phyloP scores from a whole-genome alignment of 1,139 yeast species.

The Blastobotrys capitulatus region DNA sequence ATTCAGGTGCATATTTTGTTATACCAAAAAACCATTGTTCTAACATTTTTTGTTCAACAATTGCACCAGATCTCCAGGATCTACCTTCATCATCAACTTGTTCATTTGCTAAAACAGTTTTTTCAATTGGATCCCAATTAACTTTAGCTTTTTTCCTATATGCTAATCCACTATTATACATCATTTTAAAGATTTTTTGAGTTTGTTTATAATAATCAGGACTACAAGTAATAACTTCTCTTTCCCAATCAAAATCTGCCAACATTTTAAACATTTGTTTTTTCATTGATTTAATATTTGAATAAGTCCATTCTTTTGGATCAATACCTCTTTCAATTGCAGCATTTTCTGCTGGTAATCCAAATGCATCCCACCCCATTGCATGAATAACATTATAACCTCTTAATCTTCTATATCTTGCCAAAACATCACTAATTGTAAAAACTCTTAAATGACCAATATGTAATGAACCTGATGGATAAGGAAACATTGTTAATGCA shows the following conservation, averaged over 20 bases:
- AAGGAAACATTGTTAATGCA: conserved; percentile 87
- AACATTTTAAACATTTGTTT: conserved; percentile 70
- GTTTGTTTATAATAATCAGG: conserved; percentile 92
- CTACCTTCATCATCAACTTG: conserved; percentile 88
- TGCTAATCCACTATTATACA: conserved; percentile 73
- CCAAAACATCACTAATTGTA: conserved; percentile 79
- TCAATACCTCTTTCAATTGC: conserved; percentile 80
- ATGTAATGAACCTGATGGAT: conserved; percentile 88
- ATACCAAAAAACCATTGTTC: conserved; percentile 94
- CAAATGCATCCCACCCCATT: conserved; percentile 99
- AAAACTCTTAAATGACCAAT: conserved; percentile 93
- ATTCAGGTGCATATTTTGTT: conserved; percentile 66
- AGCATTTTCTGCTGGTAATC: conserved; percentile 96
- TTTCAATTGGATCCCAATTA: conserved; percentile 96
- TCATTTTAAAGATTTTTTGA: conserved; percentile 70
- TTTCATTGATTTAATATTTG: conserved; percentile 78
- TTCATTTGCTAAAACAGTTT: conserved; percentile 92
- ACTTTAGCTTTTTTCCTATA: conserved; percentile 82
- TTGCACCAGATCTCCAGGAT: conserved; percentile 96
- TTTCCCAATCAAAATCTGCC: conserved; percentile 91
- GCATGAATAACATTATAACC: conserved; percentile 86
- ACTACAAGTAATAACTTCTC: conserved; percentile 80
- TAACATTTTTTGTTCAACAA: conserved; percentile 72
- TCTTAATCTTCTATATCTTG: conserved; percentile 69
- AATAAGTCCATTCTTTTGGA: conserved; percentile 77